These are phyloP conservation scores for Astraeus odoratus DNA, from an alignment of 768 basidiomycete species.

Conservation along the genomic window DNA sequence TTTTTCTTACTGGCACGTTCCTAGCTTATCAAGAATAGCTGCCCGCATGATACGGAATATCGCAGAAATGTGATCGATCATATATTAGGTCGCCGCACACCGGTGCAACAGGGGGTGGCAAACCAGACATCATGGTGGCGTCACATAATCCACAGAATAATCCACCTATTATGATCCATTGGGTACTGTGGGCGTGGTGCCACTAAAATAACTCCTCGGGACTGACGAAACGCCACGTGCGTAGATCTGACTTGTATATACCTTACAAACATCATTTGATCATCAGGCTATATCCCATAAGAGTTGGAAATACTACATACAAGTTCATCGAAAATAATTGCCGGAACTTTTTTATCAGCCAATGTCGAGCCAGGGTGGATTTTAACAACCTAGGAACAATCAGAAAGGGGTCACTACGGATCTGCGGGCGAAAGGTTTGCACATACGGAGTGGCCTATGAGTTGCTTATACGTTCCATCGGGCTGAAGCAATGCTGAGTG, in stretches of 20 bases:
- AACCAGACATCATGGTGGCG: not conserved
- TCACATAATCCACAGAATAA: not conserved
- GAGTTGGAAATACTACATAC: slow-evolving; percentile 38
- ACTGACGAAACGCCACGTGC: slow-evolving; percentile 88
- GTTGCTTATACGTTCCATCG: slow-evolving; percentile 83
- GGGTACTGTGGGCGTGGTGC: slow-evolving; percentile 10
- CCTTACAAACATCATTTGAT: slow-evolving; percentile 34
- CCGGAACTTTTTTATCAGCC: slow-evolving; percentile 73
- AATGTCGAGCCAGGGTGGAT: slow-evolving; percentile 87
- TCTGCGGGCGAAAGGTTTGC: slow-evolving; percentile 1
- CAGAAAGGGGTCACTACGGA: slow-evolving; percentile 1
- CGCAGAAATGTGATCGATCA: no score
- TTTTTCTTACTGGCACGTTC: no score
- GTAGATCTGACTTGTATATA: slow-evolving; percentile 79
- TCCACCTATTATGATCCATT: slow-evolving; percentile 7
- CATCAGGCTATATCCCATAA: not conserved
- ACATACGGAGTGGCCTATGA: slow-evolving; percentile 63
- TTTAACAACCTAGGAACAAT: slow-evolving; percentile 52
- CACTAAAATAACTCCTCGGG: slow-evolving; percentile 45
- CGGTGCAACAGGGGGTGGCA: not conserved
- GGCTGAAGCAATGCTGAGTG: slow-evolving; percentile 81
- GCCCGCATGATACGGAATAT: no score
- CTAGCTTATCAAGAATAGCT: no score
- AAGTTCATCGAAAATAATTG: slow-evolving; percentile 90
- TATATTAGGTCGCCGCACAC: not conserved